These are phyloP conservation scores for Botryosphaeria dothidea DNA, from an alignment of 2,329 filamentous ascomycete genomes.

Conservation along the genomic window DNA sequence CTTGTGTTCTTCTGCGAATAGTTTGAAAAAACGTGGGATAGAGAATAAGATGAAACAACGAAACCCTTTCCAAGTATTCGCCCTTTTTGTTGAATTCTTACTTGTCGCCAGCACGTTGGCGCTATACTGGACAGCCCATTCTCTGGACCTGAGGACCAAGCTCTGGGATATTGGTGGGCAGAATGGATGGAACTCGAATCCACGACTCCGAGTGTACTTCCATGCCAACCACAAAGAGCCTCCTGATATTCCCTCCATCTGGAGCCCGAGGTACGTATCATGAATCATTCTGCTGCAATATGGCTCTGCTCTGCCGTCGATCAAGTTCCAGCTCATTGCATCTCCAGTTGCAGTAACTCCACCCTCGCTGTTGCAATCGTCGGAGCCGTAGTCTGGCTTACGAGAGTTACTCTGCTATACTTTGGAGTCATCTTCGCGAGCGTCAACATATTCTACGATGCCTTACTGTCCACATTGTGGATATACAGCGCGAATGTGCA, in stretches of 20 bases:
- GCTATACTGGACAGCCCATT: too few species aligned
- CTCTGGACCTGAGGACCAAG: neutral
- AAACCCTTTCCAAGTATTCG: too few species aligned
- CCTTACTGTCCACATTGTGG: constrained; percentile 24
- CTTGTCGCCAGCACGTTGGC: too few species aligned
- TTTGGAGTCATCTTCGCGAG: neutral
- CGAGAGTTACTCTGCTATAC: neutral
- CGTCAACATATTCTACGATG: constrained; percentile 26
- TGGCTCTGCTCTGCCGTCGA: too few species aligned
- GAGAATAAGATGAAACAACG: too few species aligned
- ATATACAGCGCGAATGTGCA: constrained; percentile 22
- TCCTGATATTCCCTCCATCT: constrained; percentile 24
- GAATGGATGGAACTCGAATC: constrained; percentile 25
- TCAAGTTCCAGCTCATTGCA: too few species aligned
- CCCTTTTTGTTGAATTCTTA: too few species aligned
- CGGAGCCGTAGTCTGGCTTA: neutral
- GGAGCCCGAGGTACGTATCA: constrained; percentile 25
- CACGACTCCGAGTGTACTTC: constrained; percentile 24
- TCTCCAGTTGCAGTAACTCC: neutral
- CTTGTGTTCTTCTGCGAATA: too few species aligned
- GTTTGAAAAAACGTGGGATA: too few species aligned
- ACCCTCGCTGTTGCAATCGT: neutral
- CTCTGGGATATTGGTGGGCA: constrained; percentile 6
- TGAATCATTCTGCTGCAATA: too few species aligned
- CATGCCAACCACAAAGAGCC: constrained; percentile 25